A percentile compares a stretch with the other conserved stretches of the same genome.
These are phyloP conservation scores for Zygoascus tannicola DNA, from an alignment of 805 yeast species.

Conservation along the genomic window DNA sequence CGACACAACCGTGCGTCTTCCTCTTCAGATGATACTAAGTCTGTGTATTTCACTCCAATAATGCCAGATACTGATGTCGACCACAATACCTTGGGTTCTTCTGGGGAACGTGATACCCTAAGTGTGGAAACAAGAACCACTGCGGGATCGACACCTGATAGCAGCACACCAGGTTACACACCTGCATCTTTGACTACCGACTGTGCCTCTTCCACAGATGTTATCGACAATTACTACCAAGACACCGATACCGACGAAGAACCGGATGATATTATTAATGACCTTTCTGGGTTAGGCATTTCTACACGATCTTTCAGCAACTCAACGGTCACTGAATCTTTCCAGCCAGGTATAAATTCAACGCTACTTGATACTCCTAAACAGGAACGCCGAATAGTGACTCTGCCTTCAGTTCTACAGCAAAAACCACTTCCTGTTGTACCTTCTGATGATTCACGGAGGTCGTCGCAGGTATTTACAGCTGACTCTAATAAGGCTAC, in stretches of 20 bases:
- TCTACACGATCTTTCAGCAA: neutral
- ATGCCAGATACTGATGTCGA: neutral
- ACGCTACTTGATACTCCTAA: neutral
- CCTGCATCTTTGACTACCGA: neutral
- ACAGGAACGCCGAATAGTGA: constrained; percentile 1
- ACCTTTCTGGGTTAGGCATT: neutral
- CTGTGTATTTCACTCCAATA: constrained; percentile 15
- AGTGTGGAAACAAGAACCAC: neutral
- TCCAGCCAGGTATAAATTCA: neutral
- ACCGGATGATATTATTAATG: neutral
- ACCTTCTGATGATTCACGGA: neutral
- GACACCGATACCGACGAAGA: neutral
- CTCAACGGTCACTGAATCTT: neutral
- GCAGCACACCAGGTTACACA: neutral
- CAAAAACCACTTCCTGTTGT: constrained; percentile 1
- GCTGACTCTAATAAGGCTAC: neutral
- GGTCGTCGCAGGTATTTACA: neutral
- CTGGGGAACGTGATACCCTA: neutral
- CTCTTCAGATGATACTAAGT: constrained; percentile 7
- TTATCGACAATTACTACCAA: constrained; percentile 1
- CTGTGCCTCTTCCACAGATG: neutral
- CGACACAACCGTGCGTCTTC: neutral
- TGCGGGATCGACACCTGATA: neutral
- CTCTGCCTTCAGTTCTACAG: neutral
- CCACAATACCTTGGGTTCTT: neutral